Evolutionary conservation across 2,329 filamentous ascomycete species (phyloP).

Genomic region (Rhexocercosporidium sp.): DNA sequence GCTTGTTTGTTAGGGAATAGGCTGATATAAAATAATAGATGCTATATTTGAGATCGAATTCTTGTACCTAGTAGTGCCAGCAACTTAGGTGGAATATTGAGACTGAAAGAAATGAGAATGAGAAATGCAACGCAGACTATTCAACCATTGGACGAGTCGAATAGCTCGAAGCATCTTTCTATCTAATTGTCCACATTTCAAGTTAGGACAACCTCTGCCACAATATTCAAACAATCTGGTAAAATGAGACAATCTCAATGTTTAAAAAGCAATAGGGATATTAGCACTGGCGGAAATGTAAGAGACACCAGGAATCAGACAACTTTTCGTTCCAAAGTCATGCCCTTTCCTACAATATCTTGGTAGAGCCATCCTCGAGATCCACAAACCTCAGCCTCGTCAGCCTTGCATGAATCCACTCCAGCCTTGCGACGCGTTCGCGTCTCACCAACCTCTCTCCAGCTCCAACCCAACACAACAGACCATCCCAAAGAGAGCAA

Average conservation of each 20-base stretch:
- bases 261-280: too few relatives aligned
- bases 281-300: too few relatives aligned
- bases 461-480: neutral
- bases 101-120: too few relatives aligned
- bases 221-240: too few relatives aligned
- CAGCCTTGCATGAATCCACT: constrained; percentile 10
- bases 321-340: neutral
- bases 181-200: too few relatives aligned
- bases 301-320: too few relatives aligned
- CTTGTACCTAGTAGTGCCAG: neutral
- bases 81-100: neutral
- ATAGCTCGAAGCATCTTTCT: too few relatives aligned
- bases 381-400: constrained; percentile 1
- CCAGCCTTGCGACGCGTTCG: constrained; percentile 21
- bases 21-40: neutral
- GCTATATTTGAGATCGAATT: neutral
- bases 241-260: too few relatives aligned
- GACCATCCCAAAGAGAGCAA: neutral
- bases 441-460: constrained; percentile 6
- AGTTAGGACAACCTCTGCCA: too few relatives aligned
- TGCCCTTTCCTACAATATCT: neutral
- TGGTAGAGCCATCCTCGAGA: neutral
- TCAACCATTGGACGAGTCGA: too few relatives aligned
- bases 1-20: constrained; percentile 68
- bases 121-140: too few relatives aligned